Conservation (phyloP, 192 early-diverging fungal genomes). For the Podila epigama region DNA sequence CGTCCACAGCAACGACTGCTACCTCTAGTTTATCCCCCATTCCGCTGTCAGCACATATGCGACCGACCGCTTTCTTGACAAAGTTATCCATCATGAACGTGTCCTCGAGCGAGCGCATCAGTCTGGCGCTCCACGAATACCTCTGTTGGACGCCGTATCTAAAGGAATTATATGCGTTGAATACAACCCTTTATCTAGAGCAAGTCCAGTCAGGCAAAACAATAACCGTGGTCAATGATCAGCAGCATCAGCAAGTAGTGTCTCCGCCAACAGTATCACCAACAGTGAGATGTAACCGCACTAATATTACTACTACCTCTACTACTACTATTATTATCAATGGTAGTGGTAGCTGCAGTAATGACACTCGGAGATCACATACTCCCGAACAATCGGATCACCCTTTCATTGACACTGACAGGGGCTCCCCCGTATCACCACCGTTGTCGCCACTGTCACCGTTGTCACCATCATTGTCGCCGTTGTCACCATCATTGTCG, state of each 20-base stretch:
- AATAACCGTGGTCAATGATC: neutral
- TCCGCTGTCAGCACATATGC: neutral
- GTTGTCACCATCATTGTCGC: too few relatives aligned
- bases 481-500: too few relatives aligned
- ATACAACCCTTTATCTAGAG: constrained; percentile 43
- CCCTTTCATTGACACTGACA: too few relatives aligned
- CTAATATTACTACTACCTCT: too few relatives aligned
- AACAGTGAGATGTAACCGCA: too few relatives aligned
- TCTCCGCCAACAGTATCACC: neutral
- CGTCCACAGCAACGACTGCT: neutral
- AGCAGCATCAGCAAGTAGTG: neutral
- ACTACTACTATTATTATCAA: too few relatives aligned
- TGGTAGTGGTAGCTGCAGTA: too few relatives aligned
- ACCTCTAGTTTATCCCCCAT: neutral
- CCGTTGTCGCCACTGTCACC: too few relatives aligned
- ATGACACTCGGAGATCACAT: too few relatives aligned
- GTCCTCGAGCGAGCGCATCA: constrained; percentile 34
- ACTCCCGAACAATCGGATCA: too few relatives aligned
- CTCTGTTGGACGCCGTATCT: constrained; percentile 40
- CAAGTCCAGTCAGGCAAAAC: constrained; percentile 10
- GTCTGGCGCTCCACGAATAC: constrained; percentile 40
- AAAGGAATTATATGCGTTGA: constrained; percentile 40
- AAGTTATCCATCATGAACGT: constrained; percentile 39
- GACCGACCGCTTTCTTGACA: constrained; percentile 5
- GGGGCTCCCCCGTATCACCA: too few relatives aligned